Evolutionary conservation across 129 eudicot genomes (phyloP), one percentile per base, ranked within the genome.

Genomic region (Lactuca sativa): DNA sequence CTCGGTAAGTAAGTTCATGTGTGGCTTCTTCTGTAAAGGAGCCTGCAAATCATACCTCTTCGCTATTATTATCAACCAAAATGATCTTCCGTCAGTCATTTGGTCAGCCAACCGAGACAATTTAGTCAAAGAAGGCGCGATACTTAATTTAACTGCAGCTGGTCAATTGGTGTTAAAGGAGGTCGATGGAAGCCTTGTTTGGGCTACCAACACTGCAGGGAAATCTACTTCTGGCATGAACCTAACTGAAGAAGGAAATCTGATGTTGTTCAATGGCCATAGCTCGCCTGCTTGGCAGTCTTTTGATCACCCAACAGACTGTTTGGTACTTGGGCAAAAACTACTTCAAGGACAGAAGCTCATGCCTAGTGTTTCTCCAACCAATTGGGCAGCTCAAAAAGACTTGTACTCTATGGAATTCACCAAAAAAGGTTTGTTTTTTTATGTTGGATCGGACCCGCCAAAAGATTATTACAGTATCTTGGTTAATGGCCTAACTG

Each of bases 21-120:
- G 80, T 25, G 80, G 80, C 5, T 75, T 75, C 64, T 75, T 16
- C 47, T 75, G 74, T n/a, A 68, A 68, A 3, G 73, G 73, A 15
- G 6, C 12, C 12, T 77, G 74, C 51, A 55, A n/a, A 2, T 21
- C 71, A 11, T 58, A 43, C 15, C 56, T 25, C 15, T 55, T 61
- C 18, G 58, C 71, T 14, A 36, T 69, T 56, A 69, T 77, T 38
- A 51, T 72, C 8, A 21, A 58, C 70, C 18, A 37, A 61, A 10
- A 49, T 0, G 30, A 40, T 6, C 0, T 0, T 38, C 44, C 8
- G 10, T 0, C 0, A 34, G 74, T 74, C 14, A 66, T 79, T 4
- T 79, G 83, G 83, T 61, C 63, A 53, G 83, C 83, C 34, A 79
- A 79, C 59, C 67, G 83, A 41, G 60, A 79, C 33, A 47, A 54